phyloP scores from a whole-genome alignment of 495 filamentous ascomycete genomes.

The Pyrenopolyporus hunteri region DNA sequence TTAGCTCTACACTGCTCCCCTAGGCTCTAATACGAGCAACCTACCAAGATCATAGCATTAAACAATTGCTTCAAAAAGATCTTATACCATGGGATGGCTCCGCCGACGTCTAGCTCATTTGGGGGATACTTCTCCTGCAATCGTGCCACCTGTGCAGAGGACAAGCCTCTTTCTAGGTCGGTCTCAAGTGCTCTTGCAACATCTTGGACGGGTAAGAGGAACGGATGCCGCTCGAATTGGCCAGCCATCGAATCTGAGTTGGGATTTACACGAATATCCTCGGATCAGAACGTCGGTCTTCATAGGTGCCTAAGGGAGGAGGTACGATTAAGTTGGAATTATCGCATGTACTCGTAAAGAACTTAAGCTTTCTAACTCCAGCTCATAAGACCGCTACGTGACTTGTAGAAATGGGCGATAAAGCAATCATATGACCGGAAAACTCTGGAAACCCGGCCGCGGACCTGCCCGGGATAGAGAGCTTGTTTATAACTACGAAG shows the following conservation, averaged over 20 bases:
- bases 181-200: conserved; percentile 58
- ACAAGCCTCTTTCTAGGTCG: conserved; percentile 65
- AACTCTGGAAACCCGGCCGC: neutral
- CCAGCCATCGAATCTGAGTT: conserved; percentile 45
- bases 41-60: conserved; percentile 72
- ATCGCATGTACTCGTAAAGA: too few relatives aligned
- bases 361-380: conserved; percentile 3
- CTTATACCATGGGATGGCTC: conserved; percentile 65
- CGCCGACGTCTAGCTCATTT: conserved; percentile 69
- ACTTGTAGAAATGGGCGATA: neutral
- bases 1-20: conserved; percentile 14
- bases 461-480: neutral
- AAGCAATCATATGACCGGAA: neutral
- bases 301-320: conserved; percentile 8
- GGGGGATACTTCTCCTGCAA: conserved; percentile 59
- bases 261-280: conserved; percentile 15
- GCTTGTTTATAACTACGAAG: conserved; percentile 19
- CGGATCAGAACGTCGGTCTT: conserved; percentile 9
- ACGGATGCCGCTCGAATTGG: conserved; percentile 56
- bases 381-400: neutral
- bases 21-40: conserved; percentile 22
- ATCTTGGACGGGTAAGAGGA: conserved; percentile 58
- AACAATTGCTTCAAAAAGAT: conserved; percentile 68
- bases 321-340: neutral
- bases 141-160: conserved; percentile 54